Evolutionary conservation across 23 red algal species (phyloP).

Genomic region (Gracilaria caudata): DNA sequence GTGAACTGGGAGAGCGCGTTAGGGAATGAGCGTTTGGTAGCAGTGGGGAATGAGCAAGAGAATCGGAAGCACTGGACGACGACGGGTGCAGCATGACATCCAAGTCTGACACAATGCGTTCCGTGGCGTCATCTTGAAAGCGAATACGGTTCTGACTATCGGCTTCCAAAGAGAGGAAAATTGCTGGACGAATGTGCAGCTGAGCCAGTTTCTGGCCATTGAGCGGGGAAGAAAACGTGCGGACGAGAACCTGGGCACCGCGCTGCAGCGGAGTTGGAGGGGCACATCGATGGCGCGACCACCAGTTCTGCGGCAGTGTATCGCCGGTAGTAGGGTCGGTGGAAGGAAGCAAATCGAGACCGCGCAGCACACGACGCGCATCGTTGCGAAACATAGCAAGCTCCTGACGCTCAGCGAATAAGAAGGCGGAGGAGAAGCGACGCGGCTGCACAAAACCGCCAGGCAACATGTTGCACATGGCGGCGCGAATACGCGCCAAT

Average conservation of each 20-base stretch:
- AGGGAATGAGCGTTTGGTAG: slow-evolving; percentile 4
- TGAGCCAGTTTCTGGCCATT: neutral
- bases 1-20: slow-evolving; percentile 1
- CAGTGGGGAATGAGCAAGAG: slow-evolving; percentile 10
- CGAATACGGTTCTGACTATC: slow-evolving; percentile 26
- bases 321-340: slow-evolving; percentile 42
- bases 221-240: slow-evolving; percentile 12
- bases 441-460: slow-evolving; percentile 59
- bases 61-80: neutral
- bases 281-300: slow-evolving; percentile 40
- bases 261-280: slow-evolving; percentile 28
- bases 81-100: slow-evolving; percentile 54
- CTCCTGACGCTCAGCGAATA: slow-evolving; percentile 52
- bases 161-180: slow-evolving; percentile 43
- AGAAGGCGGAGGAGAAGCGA: slow-evolving; percentile 48
- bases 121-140: slow-evolving; percentile 33
- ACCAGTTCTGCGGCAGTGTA: slow-evolving; percentile 52
- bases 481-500: slow-evolving; percentile 55
- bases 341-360: slow-evolving; percentile 27
- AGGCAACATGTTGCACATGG: slow-evolving; percentile 72
- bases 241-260: slow-evolving; percentile 38
- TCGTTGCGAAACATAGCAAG: slow-evolving; percentile 58
- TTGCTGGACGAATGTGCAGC: slow-evolving; percentile 20
- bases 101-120: slow-evolving; percentile 43
- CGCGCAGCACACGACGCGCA: slow-evolving; percentile 50